Evolutionary conservation across 2,329 filamentous ascomycete species (phyloP), one percentile per base, ranked within the genome.

Genomic region (Phialophora expanda): DNA sequence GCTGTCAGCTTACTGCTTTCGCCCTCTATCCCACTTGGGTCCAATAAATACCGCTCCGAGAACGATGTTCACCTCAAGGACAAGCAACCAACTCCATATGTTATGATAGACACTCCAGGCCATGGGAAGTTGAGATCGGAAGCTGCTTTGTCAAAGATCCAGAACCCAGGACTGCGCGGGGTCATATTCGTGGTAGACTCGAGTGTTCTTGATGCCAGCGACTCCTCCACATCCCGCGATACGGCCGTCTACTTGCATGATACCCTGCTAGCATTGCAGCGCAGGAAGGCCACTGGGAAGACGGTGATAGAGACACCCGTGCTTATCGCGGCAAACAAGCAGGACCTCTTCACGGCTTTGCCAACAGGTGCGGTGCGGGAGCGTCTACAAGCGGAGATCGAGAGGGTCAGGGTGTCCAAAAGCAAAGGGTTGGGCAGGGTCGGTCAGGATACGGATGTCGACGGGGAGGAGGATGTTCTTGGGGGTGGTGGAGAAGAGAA

Each of bases 101-200:
- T 75, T 4, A 61, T 82, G 14, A 76, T 73, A 61, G 95, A 99
- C 80, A 98, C 94, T 0, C 95, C 95, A 0, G 95, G 95, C 46
- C 95, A 99, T 81, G 93, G 92, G 73, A 99, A 99, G 80, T 87
- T 99, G 66, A 91, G 95, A 67, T 85, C 87, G 73, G 83, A 87
- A 70, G 88, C 90, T 3, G 82, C 90, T 65, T 78, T 82, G 50
- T 74, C 81, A 14, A 79, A 87, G 65, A 74, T 82, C 22, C 75
- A 76, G 57, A 73, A 80, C 41, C 69, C 73, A 20, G 67, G 73
- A 20, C 80, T 94, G 56, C 85, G 85, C 48, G 93, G 90, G 20
- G 82, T 98, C 60, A 85, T 98, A 59, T 99, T 94, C 77, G 81
- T 97, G 69, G 87, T 97, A n/a, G 95, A 99, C 77, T 90, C 93